A percentile compares a stretch with the other conserved stretches of the same genome.
phyloP scores from a whole-genome alignment of 805 yeast species.

The Candida ponderosae region DNA sequence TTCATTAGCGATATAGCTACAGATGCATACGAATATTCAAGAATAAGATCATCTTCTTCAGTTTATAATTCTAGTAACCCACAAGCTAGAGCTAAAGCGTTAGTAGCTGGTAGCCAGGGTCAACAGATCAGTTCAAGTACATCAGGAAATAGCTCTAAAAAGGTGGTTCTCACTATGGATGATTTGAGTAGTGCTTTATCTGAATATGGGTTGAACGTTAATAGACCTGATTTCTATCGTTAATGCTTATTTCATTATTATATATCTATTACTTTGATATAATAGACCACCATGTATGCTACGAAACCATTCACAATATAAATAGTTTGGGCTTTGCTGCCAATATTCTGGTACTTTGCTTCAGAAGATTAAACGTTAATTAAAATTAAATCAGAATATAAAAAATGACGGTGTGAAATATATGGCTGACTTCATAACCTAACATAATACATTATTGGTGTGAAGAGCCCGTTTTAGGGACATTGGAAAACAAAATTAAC shows the following conservation, averaged over 20 bases:
- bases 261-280: no score
- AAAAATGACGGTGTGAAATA: no score
- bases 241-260: slow-evolving; percentile 24
- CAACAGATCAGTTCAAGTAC: slow-evolving; percentile 24
- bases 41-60: slow-evolving; percentile 83
- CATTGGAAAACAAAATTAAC: no score
- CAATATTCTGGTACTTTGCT: no score
- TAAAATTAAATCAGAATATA: no score
- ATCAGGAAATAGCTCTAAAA: slow-evolving; percentile 48
- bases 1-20: slow-evolving; percentile 91
- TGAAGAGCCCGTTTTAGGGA: no score
- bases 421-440: no score
- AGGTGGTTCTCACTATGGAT: slow-evolving; percentile 85
- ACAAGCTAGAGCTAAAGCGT: slow-evolving; percentile 74
- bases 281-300: no score
- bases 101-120: slow-evolving; percentile 53
- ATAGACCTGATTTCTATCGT: slow-evolving; percentile 91
- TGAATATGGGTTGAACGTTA: slow-evolving; percentile 86
- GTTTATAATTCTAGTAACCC: slow-evolving; percentile 85
- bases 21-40: slow-evolving; percentile 91
- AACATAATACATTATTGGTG: no score
- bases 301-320: no score
- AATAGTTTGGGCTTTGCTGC: no score
- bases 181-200: slow-evolving; percentile 88
- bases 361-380: no score